phyloP scores from a whole-genome alignment of 1,284 basidiomycete genomes.

The Cystobasidium slooffiae region DNA sequence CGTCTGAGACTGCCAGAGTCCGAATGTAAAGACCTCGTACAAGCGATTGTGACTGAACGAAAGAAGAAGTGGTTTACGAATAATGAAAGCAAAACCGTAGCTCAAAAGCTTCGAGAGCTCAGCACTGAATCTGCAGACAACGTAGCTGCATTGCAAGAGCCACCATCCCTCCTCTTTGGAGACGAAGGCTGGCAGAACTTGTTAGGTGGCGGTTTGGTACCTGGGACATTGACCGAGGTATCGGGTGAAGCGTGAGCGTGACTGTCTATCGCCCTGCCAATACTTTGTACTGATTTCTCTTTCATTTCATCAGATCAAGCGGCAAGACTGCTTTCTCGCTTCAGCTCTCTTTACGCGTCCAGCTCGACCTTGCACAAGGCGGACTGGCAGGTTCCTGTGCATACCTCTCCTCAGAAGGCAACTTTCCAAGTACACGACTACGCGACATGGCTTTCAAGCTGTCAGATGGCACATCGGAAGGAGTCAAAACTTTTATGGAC shows the following conservation, averaged over 20 bases:
- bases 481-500: conserved; percentile 27
- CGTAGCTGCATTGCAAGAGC: not conserved
- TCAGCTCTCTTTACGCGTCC: conserved; percentile 44
- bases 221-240: conserved; percentile 43
- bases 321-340: conserved; percentile 43
- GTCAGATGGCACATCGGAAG: conserved; percentile 9
- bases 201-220: conserved; percentile 35
- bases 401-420: conserved; percentile 44
- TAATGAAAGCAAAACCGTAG: not conserved
- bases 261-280: not conserved
- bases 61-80: not conserved
- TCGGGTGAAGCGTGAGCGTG: conserved; percentile 43
- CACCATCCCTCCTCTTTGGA: conserved; percentile 12
- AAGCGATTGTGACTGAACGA: conserved; percentile 17
- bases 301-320: conserved; percentile 20
- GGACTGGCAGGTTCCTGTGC: conserved; percentile 39
- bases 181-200: conserved; percentile 22
- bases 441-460: conserved; percentile 30
- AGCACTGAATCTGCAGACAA: not conserved
- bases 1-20: conserved; percentile 27
- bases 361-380: conserved; percentile 29
- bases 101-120: not conserved
- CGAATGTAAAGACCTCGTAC: conserved; percentile 21
- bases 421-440: conserved; percentile 38
- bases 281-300: not conserved